Evolutionary conservation across 140 eudicot species (phyloP).

Genomic region (Bidens hawaiensis): DNA sequence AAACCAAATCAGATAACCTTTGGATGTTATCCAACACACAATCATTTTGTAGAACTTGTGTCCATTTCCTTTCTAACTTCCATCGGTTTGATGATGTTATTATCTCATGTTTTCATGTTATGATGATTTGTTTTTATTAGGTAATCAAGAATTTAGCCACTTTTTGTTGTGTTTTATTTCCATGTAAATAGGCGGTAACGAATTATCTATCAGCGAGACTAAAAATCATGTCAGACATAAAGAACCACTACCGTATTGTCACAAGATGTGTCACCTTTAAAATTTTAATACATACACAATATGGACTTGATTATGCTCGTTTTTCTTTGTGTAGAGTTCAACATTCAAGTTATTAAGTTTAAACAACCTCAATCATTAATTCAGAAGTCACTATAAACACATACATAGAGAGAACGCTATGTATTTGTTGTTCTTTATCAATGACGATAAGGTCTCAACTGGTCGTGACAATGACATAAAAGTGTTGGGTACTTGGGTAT

Average conservation of each 20-base stretch:
- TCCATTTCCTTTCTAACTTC: not conserved
- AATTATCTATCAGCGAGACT: not conserved
- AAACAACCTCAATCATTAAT: too few species aligned
- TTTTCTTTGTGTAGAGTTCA: not conserved
- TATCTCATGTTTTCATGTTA: not conserved
- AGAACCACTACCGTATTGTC: not conserved
- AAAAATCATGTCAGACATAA: not conserved
- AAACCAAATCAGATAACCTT: not conserved
- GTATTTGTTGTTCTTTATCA: too few species aligned
- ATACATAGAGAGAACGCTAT: too few species aligned
- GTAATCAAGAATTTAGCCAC: not conserved
- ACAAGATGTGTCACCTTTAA: too few species aligned
- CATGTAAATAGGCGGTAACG: too few species aligned
- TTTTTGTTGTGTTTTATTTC: not conserved
- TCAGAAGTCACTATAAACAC: too few species aligned
- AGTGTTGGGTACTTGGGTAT: too few species aligned
- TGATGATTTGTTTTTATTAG: not conserved
- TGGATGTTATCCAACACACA: not conserved
- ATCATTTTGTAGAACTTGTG: not conserved
- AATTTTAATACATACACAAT: too few species aligned
- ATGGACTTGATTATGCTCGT: too few species aligned
- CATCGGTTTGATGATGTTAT: not conserved
- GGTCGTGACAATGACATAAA: too few species aligned
- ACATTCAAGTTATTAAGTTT: not conserved
- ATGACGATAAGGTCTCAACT: too few species aligned